Conservation (phyloP, 768 basidiomycete species). For the Boletales sp. region DNA sequence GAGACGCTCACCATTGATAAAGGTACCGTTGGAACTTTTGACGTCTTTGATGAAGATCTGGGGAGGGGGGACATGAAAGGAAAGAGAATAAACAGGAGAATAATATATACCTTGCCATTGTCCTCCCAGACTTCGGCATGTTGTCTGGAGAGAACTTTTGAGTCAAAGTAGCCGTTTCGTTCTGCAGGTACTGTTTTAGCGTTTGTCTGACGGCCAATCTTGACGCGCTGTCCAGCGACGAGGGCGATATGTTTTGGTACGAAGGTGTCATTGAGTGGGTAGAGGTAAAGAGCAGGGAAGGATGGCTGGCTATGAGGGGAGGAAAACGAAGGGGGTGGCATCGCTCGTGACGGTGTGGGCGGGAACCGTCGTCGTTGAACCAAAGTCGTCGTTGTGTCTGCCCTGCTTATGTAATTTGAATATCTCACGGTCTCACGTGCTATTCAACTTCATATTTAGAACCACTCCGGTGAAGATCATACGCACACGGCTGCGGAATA, state of each 20-base stretch:
- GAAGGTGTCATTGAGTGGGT: conserved; percentile 93
- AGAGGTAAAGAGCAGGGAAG: conserved; percentile 60
- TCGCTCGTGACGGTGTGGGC: conserved; percentile 16
- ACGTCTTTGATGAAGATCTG: conserved; percentile 99
- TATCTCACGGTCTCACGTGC: conserved; percentile 4
- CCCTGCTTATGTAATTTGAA: conserved; percentile 7
- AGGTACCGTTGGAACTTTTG: conserved; percentile 97
- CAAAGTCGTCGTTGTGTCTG: conserved; percentile 8
- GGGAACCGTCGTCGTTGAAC: conserved; percentile 13
- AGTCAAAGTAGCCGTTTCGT: conserved; percentile 95
- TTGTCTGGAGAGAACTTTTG: conserved; percentile 88
- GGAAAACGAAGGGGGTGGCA: conserved; percentile 33
- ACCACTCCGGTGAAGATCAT: too few relatives aligned
- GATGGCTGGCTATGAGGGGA: conserved; percentile 24
- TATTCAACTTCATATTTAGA: too few relatives aligned
- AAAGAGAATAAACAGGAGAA: neutral
- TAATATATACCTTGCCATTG: conserved; percentile 62
- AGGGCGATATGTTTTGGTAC: conserved; percentile 93
- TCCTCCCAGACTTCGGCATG: conserved; percentile 99
- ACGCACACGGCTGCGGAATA: too few relatives aligned
- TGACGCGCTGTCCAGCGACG: conserved; percentile 57
- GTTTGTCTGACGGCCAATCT: conserved; percentile 96
- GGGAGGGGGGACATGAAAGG: conserved; percentile 7
- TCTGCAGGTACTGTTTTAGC: conserved; percentile 91
- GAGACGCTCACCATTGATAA: conserved; percentile 93